phyloP scores from a whole-genome alignment of 2,329 filamentous ascomycete species.

The Tolypocladium tundrense region DNA sequence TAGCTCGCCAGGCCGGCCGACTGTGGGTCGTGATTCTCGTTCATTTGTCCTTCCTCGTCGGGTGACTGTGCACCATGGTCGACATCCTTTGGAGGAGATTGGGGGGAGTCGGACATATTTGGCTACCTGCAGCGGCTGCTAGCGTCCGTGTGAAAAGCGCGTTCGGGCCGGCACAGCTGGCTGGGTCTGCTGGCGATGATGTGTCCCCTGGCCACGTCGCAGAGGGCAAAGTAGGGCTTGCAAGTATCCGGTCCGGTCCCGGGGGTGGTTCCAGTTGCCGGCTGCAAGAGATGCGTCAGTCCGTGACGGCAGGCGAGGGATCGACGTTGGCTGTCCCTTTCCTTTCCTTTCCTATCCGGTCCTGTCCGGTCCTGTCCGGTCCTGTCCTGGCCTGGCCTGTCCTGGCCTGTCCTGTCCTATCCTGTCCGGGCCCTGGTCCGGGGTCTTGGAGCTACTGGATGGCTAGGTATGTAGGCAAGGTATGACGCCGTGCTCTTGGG shows the following conservation, averaged over 20 bases:
- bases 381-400: not conserved
- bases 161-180: constrained; percentile 46
- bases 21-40: constrained; percentile 73
- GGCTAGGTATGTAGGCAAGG: not conserved
- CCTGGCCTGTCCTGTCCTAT: not conserved
- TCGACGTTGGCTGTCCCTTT: constrained; percentile 4
- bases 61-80: constrained; percentile 87
- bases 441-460: constrained; percentile 20
- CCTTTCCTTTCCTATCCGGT: not conserved
- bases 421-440: constrained; percentile 18
- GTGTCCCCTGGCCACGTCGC: constrained; percentile 51
- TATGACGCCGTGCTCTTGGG: constrained; percentile 21
- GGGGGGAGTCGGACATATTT: constrained; percentile 83
- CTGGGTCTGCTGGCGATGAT: constrained; percentile 37
- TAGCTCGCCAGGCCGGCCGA: constrained; percentile 59
- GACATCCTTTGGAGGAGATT: constrained; percentile 90
- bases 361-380: constrained; percentile 6
- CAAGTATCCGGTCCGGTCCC: constrained; percentile 20
- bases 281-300: constrained; percentile 46
- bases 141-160: constrained; percentile 49
- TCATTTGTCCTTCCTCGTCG: constrained; percentile 92
- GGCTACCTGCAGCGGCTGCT: constrained; percentile 58
- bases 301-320: constrained; percentile 23
- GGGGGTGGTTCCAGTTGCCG: constrained; percentile 30
- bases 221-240: constrained; percentile 39